Conservation (phyloP, 108 stramenopile genomes). For the Nitzschia sp. region DNA sequence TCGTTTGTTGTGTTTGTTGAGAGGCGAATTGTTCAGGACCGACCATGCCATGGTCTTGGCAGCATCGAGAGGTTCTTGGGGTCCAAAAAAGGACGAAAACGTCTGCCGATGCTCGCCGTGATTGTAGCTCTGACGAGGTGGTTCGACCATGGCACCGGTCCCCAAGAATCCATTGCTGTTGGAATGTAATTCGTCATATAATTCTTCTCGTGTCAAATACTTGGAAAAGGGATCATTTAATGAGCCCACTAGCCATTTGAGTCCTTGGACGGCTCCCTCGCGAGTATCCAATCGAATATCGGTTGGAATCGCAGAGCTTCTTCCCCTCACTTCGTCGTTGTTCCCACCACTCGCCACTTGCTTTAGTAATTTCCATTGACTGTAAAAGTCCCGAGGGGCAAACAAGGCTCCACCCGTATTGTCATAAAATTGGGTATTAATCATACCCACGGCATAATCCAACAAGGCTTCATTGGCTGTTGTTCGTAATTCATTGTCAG, state of each 20-base stretch:
- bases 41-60: not conserved
- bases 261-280: conserved; percentile 54
- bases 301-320: not conserved
- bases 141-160: conserved; percentile 67
- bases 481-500: not conserved
- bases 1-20: conserved; percentile 1
- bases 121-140: conserved; percentile 10
- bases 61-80: not conserved
- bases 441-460: conserved; percentile 77
- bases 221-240: conserved; percentile 77
- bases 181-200: conserved; percentile 49
- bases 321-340: not conserved
- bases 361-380: conserved; percentile 56
- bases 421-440: conserved; percentile 83
- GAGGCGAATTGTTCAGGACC: not conserved
- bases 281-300: conserved; percentile 45
- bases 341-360: not conserved
- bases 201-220: conserved; percentile 79
- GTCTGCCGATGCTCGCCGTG: too few relatives aligned
- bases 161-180: conserved; percentile 70
- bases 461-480: conserved; percentile 67
- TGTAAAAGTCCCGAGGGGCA: conserved; percentile 61
- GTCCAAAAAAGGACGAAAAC: conserved; percentile 8
- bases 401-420: conserved; percentile 71
- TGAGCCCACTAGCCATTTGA: conserved; percentile 64